These are phyloP conservation scores for Chrysosporium queenslandicum DNA, from an alignment of 2,329 filamentous ascomycete species.

Conservation along the genomic window DNA sequence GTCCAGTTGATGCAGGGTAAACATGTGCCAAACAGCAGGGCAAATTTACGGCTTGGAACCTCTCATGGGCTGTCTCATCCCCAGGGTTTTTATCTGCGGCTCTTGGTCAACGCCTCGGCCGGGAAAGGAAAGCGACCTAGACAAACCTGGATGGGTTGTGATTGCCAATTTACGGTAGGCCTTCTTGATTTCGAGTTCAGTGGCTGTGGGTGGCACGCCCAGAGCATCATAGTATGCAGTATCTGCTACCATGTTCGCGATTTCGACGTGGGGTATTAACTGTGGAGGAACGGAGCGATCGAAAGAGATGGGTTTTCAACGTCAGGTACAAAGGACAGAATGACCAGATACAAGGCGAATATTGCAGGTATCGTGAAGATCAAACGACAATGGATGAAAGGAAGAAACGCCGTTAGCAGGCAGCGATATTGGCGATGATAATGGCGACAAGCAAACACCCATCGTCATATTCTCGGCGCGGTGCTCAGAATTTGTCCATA, in stretches of 20 bases:
- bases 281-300: neutral
- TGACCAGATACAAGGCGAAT: neutral
- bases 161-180: conserved; percentile 93
- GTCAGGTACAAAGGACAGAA: neutral
- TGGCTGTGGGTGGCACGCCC: conserved; percentile 72
- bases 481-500: neutral
- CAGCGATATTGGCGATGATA: neutral
- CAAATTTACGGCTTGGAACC: conserved; percentile 70
- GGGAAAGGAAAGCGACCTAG: neutral
- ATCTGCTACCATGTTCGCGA: conserved; percentile 65
- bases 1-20: neutral
- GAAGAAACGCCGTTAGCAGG: neutral
- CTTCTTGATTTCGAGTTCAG: conserved; percentile 92
- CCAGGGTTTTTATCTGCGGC: conserved; percentile 86
- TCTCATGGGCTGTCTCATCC: conserved; percentile 84
- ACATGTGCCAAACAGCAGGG: neutral
- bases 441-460: neutral
- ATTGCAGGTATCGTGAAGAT: neutral
- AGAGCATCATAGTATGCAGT: conserved; percentile 81
- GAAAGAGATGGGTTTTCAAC: neutral
- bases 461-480: conserved; percentile 9
- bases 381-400: neutral
- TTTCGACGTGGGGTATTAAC: neutral
- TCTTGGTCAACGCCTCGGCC: conserved; percentile 15
- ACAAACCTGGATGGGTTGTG: conserved; percentile 72